These are phyloP conservation scores for Pezicula carpinea DNA, from an alignment of 2,329 filamentous ascomycete species.

Conservation along the genomic window DNA sequence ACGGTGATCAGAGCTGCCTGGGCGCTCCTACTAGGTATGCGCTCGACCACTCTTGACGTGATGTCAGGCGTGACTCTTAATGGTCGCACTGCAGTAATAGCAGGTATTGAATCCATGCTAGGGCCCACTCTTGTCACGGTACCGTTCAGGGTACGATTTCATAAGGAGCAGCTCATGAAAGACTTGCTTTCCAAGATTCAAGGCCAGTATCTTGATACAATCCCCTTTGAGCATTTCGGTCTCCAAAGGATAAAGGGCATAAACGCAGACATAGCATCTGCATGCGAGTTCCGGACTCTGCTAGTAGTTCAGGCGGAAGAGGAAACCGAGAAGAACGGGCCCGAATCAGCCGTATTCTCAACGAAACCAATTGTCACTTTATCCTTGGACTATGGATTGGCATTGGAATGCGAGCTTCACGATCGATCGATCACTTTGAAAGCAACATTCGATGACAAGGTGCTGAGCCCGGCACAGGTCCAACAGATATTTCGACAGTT, in stretches of 20 bases:
- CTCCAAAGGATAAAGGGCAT: constrained; percentile 4
- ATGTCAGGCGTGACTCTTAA: background rate
- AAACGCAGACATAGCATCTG: constrained; percentile 1
- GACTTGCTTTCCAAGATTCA: constrained; percentile 2
- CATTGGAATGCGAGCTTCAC: background rate
- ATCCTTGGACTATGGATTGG: constrained; percentile 1
- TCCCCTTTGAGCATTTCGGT: constrained; percentile 43
- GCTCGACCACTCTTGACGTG: background rate
- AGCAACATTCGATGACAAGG: background rate
- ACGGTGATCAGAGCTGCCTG: background rate
- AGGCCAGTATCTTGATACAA: constrained; percentile 36
- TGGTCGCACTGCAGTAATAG: constrained; percentile 1
- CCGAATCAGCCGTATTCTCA: background rate
- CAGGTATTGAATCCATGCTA: constrained; percentile 34
- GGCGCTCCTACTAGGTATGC: background rate
- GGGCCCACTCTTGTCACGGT: constrained; percentile 38
- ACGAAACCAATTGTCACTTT: background rate
- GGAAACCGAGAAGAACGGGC: background rate
- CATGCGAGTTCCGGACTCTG: constrained; percentile 4
- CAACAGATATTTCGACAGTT: background rate
- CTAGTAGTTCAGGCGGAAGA: constrained; percentile 6
- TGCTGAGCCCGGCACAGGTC: background rate
- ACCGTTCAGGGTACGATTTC: constrained; percentile 26
- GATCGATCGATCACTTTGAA: background rate
- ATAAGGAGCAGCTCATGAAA: constrained; percentile 18